These are phyloP conservation scores for Suhomyces bribrorum DNA, from an alignment of 1,139 yeast genomes.

Conservation along the genomic window DNA sequence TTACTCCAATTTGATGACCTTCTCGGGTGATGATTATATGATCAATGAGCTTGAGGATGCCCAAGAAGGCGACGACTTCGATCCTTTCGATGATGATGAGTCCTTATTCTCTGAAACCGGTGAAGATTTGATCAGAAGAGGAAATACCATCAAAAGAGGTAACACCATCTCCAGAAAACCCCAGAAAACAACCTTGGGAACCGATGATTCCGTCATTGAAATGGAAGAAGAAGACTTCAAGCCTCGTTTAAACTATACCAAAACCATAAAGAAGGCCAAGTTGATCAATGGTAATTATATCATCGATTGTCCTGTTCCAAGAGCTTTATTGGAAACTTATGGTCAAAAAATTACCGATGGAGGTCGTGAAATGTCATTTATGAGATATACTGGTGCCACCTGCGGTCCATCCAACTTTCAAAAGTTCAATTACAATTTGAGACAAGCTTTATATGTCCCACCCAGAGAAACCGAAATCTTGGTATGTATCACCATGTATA, in stretches of 20 bases:
- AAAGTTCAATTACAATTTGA: conserved; percentile 57
- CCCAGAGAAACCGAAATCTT: conserved; percentile 72
- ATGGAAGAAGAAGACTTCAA: conserved; percentile 43
- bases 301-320: conserved; percentile 76
- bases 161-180: conserved; percentile 22
- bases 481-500: conserved; percentile 78
- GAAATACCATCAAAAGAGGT: conserved; percentile 32
- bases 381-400: conserved; percentile 82
- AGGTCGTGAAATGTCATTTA: conserved; percentile 67
- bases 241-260: conserved; percentile 46
- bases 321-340: conserved; percentile 56
- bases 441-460: conserved; percentile 67
- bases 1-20: conserved; percentile 26
- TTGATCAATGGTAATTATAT: conserved; percentile 73
- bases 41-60: conserved; percentile 47
- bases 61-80: conserved; percentile 38
- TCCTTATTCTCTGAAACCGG: conserved; percentile 47
- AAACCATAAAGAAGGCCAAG: conserved; percentile 52
- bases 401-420: conserved; percentile 71
- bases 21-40: conserved; percentile 43
- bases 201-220: conserved; percentile 19
- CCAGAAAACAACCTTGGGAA: conserved; percentile 15
- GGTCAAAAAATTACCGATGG: conserved; percentile 47
- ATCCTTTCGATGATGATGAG: conserved; percentile 50
- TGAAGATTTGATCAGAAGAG: conserved; percentile 38